phyloP scores from a whole-genome alignment of 129 eudicot species.

The Artemisia annua region DNA sequence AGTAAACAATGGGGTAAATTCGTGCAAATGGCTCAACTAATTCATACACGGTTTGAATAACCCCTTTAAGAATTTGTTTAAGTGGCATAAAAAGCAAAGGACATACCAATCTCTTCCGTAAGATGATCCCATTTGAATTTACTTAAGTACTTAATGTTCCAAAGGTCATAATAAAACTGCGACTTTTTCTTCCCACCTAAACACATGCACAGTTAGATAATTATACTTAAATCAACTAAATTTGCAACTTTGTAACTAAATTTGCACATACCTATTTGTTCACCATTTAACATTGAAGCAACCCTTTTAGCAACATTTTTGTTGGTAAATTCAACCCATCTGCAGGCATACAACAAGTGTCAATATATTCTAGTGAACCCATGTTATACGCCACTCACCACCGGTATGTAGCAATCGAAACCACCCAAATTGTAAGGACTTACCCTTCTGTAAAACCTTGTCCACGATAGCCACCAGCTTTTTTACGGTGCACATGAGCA shows the following conservation, averaged over 20 bases:
- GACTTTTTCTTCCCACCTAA: slow-evolving; percentile 97
- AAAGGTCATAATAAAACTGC: slow-evolving; percentile 74
- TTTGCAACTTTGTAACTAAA: neutral
- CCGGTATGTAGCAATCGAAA: neutral
- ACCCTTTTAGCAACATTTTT: slow-evolving; percentile 77
- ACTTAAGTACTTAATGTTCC: slow-evolving; percentile 94
- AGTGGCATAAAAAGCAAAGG: neutral
- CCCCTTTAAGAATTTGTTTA: neutral
- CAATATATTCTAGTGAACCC: too few species aligned
- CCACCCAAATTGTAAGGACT: neutral
- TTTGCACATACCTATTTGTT: slow-evolving; percentile 71
- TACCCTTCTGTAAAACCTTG: slow-evolving; percentile 90
- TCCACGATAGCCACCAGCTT: slow-evolving; percentile 82
- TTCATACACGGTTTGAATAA: neutral
- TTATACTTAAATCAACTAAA: slow-evolving; percentile 2
- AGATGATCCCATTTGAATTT: slow-evolving; percentile 99
- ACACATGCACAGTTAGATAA: slow-evolving; percentile 15
- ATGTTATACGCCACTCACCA: too few species aligned
- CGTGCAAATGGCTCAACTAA: neutral
- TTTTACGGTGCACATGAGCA: slow-evolving; percentile 67
- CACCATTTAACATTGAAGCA: slow-evolving; percentile 80
- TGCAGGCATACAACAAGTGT: slow-evolving; percentile 34
- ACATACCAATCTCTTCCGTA: slow-evolving; percentile 79
- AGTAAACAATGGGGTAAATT: neutral
- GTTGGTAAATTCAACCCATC: slow-evolving; percentile 95